A percentile compares a stretch with the other conserved stretches of the same genome.
Evolutionary conservation across 106 monocot genomes (phyloP).

Genomic region (Vanilla planifolia): DNA sequence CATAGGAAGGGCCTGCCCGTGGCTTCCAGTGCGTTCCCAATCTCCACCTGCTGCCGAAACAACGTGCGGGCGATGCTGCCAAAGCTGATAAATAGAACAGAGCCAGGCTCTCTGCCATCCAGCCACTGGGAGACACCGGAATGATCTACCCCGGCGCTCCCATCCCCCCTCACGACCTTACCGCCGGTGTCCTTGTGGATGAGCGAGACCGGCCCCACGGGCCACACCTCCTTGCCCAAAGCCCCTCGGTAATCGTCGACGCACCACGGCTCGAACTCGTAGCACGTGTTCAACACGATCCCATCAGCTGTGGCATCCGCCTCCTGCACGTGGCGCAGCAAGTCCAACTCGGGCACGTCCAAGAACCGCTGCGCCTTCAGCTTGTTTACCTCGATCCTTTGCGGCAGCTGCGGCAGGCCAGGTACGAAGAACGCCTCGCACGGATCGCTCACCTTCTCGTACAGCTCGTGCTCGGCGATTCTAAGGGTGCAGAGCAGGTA

Average conservation of each 20-base stretch:
- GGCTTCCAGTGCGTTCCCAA: constrained; percentile 3
- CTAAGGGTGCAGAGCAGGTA: constrained; percentile 3
- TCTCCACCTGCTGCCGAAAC: constrained; percentile 7
- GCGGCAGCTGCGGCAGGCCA: constrained; percentile 7
- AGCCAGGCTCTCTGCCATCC: constrained; percentile 1
- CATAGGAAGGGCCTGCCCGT: constrained; percentile 3
- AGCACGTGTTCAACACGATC: neutral
- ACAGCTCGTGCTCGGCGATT: neutral
- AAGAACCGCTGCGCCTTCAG: neutral
- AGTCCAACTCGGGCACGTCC: neutral
- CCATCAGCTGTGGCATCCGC: neutral
- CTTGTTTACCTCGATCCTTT: constrained; percentile 8
- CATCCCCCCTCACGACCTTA: constrained; percentile 1
- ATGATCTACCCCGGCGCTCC: neutral
- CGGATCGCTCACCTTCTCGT: neutral
- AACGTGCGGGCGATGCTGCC: constrained; percentile 5
- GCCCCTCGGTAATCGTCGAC: neutral
- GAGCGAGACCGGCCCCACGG: constrained; percentile 8
- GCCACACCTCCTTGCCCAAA: constrained; percentile 4
- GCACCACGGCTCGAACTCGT: constrained; percentile 4
- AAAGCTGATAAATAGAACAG: constrained; percentile 13
- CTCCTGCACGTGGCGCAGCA: neutral
- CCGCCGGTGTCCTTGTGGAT: neutral
- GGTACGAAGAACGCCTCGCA: constrained; percentile 10
- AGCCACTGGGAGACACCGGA: constrained; percentile 4